Conservation (phyloP, 345 rosid genomes). For the Bruguiera sexangula region DNA sequence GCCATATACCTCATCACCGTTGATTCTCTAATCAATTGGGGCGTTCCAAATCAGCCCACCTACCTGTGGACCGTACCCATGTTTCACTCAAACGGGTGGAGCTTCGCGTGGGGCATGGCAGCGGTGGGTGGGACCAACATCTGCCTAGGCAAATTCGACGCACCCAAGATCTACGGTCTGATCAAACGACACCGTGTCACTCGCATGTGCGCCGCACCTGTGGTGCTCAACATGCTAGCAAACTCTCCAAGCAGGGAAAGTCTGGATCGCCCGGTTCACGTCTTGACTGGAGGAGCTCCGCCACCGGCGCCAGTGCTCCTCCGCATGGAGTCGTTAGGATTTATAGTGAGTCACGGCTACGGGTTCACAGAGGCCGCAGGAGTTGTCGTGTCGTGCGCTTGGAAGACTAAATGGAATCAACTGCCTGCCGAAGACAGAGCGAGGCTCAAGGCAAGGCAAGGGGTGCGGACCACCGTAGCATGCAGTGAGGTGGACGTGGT, state of each 20-base stretch:
- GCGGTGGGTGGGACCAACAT: background rate
- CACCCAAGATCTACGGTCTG: background rate
- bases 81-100: too few species aligned
- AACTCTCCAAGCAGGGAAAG: background rate
- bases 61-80: too few species aligned
- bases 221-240: constrained; percentile 1
- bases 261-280: background rate
- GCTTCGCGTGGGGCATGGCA: background rate
- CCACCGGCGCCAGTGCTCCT: background rate
- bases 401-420: background rate
- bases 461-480: background rate
- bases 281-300: background rate
- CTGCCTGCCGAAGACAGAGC: background rate
- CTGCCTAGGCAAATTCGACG: background rate
- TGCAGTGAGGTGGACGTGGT: background rate
- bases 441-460: background rate
- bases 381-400: background rate
- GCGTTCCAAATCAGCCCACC: too few species aligned
- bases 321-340: background rate
- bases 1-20: too few species aligned
- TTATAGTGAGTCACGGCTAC: background rate
- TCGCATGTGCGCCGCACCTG: background rate
- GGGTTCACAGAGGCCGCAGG: background rate
- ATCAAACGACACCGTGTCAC: constrained; percentile 1
- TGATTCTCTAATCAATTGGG: too few species aligned